These are phyloP conservation scores for Coprinellus aureogranulatus DNA, from an alignment of 768 basidiomycete species.

Conservation along the genomic window DNA sequence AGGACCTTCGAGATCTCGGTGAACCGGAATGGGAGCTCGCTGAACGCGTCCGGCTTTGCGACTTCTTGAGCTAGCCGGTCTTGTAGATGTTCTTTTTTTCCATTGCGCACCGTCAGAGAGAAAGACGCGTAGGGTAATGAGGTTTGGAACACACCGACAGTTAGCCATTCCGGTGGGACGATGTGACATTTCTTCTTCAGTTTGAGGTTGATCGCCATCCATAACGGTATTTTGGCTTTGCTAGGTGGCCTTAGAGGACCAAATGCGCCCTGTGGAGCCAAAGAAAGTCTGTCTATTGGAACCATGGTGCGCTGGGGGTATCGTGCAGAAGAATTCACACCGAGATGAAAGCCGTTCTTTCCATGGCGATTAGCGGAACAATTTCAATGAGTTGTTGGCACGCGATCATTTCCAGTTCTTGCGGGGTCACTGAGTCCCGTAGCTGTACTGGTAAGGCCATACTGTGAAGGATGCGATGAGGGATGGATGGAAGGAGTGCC, in stretches of 20 bases:
- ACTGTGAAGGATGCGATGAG: not conserved
- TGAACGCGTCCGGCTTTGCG: constrained; percentile 62
- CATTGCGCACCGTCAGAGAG: not conserved
- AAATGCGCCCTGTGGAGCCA: constrained; percentile 80
- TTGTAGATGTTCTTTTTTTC: constrained; percentile 90
- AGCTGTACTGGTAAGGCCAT: constrained; percentile 82
- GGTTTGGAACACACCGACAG: constrained; percentile 54
- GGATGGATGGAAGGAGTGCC: no score
- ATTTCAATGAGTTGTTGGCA: constrained; percentile 84
- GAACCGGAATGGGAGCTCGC: constrained; percentile 80
- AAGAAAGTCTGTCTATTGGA: no score
- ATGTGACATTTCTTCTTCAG: constrained; percentile 93
- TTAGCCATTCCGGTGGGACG: constrained; percentile 86
- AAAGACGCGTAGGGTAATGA: not conserved
- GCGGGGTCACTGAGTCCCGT: constrained; percentile 30
- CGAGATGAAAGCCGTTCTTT: constrained; percentile 87
- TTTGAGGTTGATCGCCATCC: constrained; percentile 95
- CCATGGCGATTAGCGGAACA: constrained; percentile 86
- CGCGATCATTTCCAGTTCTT: constrained; percentile 44
- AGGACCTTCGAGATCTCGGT: constrained; percentile 89
- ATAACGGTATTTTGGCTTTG: constrained; percentile 84
- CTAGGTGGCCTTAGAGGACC: constrained; percentile 90
- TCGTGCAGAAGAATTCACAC: constrained; percentile 37
- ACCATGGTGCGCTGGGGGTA: no score
- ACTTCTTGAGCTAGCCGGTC: constrained; percentile 74